These are phyloP conservation scores for Tylopilus orsonianus DNA, from an alignment of 1,284 basidiomycete species.

Conservation along the genomic window DNA sequence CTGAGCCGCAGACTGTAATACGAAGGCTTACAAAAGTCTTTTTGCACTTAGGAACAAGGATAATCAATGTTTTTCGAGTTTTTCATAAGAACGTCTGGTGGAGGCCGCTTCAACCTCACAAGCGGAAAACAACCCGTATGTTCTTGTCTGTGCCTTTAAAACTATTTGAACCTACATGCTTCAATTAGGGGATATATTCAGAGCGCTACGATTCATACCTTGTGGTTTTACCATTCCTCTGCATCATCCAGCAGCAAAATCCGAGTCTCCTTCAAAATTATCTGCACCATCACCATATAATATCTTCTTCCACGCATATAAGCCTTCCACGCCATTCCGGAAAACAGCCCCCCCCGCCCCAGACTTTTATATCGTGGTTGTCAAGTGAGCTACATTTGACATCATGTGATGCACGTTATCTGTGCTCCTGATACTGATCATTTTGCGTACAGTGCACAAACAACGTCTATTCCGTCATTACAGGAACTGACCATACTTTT, in stretches of 20 bases:
- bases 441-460: constrained; percentile 54
- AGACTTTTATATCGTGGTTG: constrained; percentile 85
- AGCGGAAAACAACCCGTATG: constrained; percentile 32
- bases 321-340: constrained; percentile 83
- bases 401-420: not conserved
- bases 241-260: constrained; percentile 25
- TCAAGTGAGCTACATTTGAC: constrained; percentile 61
- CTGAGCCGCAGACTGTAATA: constrained; percentile 28
- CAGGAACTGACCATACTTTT: constrained; percentile 68
- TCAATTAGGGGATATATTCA: constrained; percentile 64
- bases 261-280: not conserved
- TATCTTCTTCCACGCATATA: constrained; percentile 91
- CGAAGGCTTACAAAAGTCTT: constrained; percentile 38
- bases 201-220: constrained; percentile 73
- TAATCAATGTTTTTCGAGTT: constrained; percentile 23
- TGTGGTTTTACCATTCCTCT: constrained; percentile 54
- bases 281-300: constrained; percentile 53
- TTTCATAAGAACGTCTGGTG: constrained; percentile 50
- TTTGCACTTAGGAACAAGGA: constrained; percentile 29
- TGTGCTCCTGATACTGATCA: not conserved
- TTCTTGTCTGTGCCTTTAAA: not conserved
- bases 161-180: not conserved
- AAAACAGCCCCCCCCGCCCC: constrained; percentile 79
- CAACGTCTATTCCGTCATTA: constrained; percentile 71
- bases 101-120: constrained; percentile 48